These are phyloP conservation scores for Clavispora vitiphila DNA, from an alignment of 805 yeast genomes.

Conservation along the genomic window DNA sequence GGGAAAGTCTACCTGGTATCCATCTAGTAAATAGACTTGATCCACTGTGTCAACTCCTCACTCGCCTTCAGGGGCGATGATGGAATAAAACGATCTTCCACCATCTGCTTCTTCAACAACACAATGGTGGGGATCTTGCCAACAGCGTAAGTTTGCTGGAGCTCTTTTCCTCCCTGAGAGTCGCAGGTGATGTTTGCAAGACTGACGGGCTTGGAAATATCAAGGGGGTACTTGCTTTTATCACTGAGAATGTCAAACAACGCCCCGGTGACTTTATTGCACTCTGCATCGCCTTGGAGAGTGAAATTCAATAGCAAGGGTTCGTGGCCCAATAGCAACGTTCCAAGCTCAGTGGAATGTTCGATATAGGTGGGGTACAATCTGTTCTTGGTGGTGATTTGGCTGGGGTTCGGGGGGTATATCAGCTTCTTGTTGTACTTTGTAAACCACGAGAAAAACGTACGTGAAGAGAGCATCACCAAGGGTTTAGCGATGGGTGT, in stretches of 20 bases:
- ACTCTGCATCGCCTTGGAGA: constrained; percentile 54
- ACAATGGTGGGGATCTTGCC: constrained; percentile 61
- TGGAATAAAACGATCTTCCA: constrained; percentile 30
- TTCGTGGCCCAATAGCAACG: constrained; percentile 44
- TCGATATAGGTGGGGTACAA: constrained; percentile 42
- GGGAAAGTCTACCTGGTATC: too few species aligned
- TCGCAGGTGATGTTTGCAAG: constrained; percentile 73
- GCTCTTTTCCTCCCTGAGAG: constrained; percentile 54
- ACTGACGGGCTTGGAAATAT: constrained; percentile 41
- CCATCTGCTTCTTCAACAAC: constrained; percentile 61
- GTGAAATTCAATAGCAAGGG: constrained; percentile 75
- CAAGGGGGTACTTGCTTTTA: constrained; percentile 21
- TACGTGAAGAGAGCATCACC: not conserved
- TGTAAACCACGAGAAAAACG: constrained; percentile 14
- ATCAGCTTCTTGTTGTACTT: constrained; percentile 20
- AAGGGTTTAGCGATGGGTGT: not conserved
- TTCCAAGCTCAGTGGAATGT: constrained; percentile 55
- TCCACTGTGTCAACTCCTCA: constrained; percentile 30
- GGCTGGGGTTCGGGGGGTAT: constrained; percentile 37
- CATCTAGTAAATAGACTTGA: constrained; percentile 17
- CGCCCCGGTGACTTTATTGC: constrained; percentile 59
- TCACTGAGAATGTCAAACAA: constrained; percentile 39
- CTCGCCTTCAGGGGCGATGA: constrained; percentile 15
- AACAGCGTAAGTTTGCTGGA: constrained; percentile 53
- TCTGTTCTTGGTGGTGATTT: constrained; percentile 36